Conservation (phyloP, 768 basidiomycete genomes). For the Mycena maculata region DNA sequence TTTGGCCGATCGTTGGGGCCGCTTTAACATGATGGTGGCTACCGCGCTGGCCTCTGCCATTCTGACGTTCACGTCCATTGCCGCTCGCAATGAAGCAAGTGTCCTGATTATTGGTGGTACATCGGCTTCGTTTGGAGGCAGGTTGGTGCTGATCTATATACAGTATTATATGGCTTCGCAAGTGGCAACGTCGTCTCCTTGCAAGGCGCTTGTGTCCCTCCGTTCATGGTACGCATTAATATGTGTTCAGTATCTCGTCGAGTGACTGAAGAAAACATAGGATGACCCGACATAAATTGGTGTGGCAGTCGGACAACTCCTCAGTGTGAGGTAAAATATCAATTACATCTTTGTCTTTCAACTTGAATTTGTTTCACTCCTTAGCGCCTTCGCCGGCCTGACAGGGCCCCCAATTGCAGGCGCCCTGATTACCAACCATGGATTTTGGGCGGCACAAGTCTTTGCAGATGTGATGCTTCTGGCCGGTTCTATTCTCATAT, state of each 20-base stretch:
- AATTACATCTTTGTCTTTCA: not conserved
- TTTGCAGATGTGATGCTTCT: conserved; percentile 33
- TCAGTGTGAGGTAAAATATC: conserved; percentile 30
- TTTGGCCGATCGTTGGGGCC: conserved; percentile 35
- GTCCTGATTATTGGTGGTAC: conserved; percentile 25
- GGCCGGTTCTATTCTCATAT: conserved; percentile 15
- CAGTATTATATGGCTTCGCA: conserved; percentile 36
- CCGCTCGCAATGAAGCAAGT: conserved; percentile 33
- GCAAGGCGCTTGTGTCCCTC: conserved; percentile 34
- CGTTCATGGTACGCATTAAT: conserved; percentile 26
- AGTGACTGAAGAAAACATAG: conserved; percentile 6
- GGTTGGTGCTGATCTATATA: conserved; percentile 6
- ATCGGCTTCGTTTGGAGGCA: not conserved
- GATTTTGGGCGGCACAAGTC: conserved; percentile 33
- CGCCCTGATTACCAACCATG: conserved; percentile 29
- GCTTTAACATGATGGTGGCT: conserved; percentile 32
- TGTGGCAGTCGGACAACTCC: conserved; percentile 33
- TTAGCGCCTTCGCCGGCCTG: conserved; percentile 9
- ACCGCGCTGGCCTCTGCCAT: conserved; percentile 22
- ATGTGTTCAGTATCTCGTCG: not conserved
- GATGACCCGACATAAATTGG: conserved; percentile 35
- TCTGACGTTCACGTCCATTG: conserved; percentile 32
- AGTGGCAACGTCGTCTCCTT: conserved; percentile 32
- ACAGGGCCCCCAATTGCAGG: conserved; percentile 33
- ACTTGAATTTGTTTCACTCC: not conserved